Evolutionary conservation across 2,329 filamentous ascomycete genomes (phyloP).

Genomic region (Aspergillus sp.): DNA sequence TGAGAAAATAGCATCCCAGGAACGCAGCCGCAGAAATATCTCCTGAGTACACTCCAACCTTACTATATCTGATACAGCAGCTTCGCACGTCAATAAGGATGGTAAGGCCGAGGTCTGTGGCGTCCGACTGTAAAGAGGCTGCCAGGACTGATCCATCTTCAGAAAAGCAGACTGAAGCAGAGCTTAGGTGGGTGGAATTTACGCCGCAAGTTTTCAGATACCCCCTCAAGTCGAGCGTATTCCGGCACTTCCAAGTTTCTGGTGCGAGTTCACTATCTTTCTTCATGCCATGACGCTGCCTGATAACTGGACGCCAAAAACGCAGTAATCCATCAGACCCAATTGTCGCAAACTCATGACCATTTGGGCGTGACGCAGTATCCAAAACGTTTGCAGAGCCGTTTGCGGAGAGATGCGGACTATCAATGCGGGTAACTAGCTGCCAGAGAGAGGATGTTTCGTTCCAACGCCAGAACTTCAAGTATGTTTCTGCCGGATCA

Average conservation of each 20-base stretch:
- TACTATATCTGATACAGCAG: conserved; percentile 65
- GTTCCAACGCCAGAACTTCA: conserved; percentile 86
- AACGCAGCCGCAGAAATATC: conserved; percentile 68
- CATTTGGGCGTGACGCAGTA: conserved; percentile 68
- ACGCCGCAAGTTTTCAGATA: conserved; percentile 25
- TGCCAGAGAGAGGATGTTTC: conserved; percentile 61
- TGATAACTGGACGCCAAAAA: conserved; percentile 75
- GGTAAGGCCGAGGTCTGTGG: conserved; percentile 59
- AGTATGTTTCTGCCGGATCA: conserved; percentile 67
- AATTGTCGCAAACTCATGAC: conserved; percentile 76
- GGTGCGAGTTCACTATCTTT: conserved; percentile 55
- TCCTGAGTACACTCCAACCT: conserved; percentile 67
- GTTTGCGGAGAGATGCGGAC: conserved; percentile 67
- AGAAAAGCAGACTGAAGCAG: conserved; percentile 73
- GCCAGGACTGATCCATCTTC: conserved; percentile 83
- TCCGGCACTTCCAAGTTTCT: conserved; percentile 73
- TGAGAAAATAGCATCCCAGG: conserved; percentile 70
- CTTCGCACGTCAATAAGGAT: conserved; percentile 74
- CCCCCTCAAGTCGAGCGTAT: conserved; percentile 51
- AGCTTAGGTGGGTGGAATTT: conserved; percentile 34
- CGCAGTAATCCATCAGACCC: conserved; percentile 77
- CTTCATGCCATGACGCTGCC: conserved; percentile 67
- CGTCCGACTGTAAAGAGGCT: conserved; percentile 46
- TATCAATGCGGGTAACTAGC: conserved; percentile 78
- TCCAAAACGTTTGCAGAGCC: conserved; percentile 64